Evolutionary conservation across 2,329 filamentous ascomycete species (phyloP).

Genomic region (Fusarium nisikadoi): DNA sequence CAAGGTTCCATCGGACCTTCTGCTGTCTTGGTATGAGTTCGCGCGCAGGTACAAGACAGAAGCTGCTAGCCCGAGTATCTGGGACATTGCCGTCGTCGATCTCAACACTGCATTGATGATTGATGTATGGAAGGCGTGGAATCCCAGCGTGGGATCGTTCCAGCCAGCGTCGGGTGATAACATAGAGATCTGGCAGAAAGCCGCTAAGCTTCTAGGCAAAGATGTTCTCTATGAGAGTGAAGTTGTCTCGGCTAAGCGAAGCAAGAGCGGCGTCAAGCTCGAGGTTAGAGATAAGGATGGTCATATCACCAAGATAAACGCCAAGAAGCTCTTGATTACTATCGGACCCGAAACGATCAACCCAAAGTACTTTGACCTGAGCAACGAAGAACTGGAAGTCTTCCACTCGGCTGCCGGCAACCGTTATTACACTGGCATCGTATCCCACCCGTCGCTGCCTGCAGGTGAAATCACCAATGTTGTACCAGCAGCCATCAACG

Average conservation of each 20-base stretch:
- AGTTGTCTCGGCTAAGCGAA: background rate
- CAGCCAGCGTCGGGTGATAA: background rate
- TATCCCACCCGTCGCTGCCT: background rate
- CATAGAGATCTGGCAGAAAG: background rate
- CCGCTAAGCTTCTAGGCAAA: background rate
- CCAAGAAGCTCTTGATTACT: background rate
- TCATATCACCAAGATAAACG: background rate
- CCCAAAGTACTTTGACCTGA: background rate
- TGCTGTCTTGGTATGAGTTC: background rate
- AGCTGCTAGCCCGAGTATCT: background rate
- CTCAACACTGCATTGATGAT: background rate
- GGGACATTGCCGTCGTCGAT: background rate
- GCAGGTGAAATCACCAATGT: background rate
- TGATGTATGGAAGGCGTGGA: background rate
- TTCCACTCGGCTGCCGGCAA: background rate
- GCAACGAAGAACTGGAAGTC: accelerated
- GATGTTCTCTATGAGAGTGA: background rate
- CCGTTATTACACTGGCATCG: background rate
- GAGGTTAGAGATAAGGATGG: background rate
- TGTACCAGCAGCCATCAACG: background rate
- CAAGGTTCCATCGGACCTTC: background rate
- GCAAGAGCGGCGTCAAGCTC: background rate
- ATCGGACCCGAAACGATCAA: background rate
- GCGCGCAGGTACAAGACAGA: background rate
- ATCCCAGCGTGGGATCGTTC: background rate